phyloP scores from a whole-genome alignment of 2,329 filamentous ascomycete species.

The Magnaporthiopsis incrustans region DNA sequence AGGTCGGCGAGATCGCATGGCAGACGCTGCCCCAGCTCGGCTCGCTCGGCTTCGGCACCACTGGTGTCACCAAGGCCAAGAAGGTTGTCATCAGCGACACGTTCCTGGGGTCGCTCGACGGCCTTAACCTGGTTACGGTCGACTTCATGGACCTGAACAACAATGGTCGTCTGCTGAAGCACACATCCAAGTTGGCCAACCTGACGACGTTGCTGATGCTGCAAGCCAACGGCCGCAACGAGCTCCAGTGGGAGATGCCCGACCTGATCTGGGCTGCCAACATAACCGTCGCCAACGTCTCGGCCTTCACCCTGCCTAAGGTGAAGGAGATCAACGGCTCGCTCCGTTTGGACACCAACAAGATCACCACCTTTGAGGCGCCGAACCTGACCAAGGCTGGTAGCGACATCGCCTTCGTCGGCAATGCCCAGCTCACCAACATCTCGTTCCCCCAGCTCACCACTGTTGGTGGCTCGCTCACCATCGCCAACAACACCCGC shows the following conservation, averaged over 20 bases:
- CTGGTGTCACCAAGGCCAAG: slow-evolving; percentile 56
- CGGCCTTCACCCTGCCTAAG: slow-evolving; percentile 63
- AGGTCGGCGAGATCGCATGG: slow-evolving; percentile 62
- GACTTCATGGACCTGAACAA: slow-evolving; percentile 76
- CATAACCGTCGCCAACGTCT: slow-evolving; percentile 76
- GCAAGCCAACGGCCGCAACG: slow-evolving; percentile 66
- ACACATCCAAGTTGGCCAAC: slow-evolving; percentile 71
- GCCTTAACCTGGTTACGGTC: slow-evolving; percentile 71
- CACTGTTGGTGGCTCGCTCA: slow-evolving; percentile 68
- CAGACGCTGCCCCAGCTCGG: slow-evolving; percentile 58
- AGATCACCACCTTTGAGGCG: slow-evolving; percentile 50
- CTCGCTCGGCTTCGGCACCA: slow-evolving; percentile 30
- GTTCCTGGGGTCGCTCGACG: slow-evolving; percentile 66
- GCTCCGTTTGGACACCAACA: slow-evolving; percentile 78
- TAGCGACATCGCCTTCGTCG: slow-evolving; percentile 52
- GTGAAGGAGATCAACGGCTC: slow-evolving; percentile 68
- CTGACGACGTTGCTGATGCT: slow-evolving; percentile 65
- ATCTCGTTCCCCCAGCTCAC: slow-evolving; percentile 64
- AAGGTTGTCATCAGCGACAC: slow-evolving; percentile 79
- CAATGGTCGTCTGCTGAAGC: slow-evolving; percentile 71
- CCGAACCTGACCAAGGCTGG: slow-evolving; percentile 65
- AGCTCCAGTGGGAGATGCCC: slow-evolving; percentile 62
- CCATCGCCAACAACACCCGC: slow-evolving; percentile 83
- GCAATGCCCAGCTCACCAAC: slow-evolving; percentile 58
- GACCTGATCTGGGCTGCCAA: slow-evolving; percentile 72